Base-by-base conservation (phyloP, 1,139 yeast species). In the Candida glucosophila region DNA sequence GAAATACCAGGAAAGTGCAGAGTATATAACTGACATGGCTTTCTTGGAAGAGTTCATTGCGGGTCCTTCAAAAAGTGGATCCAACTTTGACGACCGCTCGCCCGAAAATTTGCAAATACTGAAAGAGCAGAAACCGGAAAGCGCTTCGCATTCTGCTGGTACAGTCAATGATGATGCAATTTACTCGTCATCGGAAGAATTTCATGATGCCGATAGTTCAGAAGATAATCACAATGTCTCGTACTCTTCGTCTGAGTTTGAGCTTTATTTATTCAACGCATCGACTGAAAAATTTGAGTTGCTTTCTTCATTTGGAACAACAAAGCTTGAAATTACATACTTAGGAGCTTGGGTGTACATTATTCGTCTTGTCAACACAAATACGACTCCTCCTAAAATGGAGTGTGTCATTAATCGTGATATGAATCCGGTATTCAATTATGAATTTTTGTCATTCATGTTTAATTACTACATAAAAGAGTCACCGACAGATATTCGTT, bases 381-480 rank as follows among this genome's bases (percentile, higher is more conserved):
- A 34, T 9, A 32, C 23, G 4, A 29, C 33, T 3, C 27, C 29
- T 3, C 30, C 47, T 14, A 32, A 57, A 19, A 44, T 79, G 12
- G 73, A 71, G 3, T 52, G 67, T 4, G 40, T 47, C 2, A 44
- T 82, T 14, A 45, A 55, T 11, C 61, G 70, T 6, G 62, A 65
- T 18, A 56, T 81, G 55, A 76, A 70, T 39, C 86, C 93, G 1
- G 64, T 71, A 9, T 78, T 82, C 44, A 73, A 77, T 41, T 65
- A 58, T 32, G 75, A 69, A 19, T 64, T 67, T 17, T 36, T 50
- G 7, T 65, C 82, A 1, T 80, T 85, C 40, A 67, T 78, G 17
- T 85, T 83, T 64, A 80, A 80, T 43, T 64, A 70, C 35, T 57
- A 55, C 17, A 13, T 21, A 6, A 25, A 25, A 15, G n/a, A n/a